phyloP scores from a whole-genome alignment of 1,139 yeast species.

The Taiozyma onychis region DNA sequence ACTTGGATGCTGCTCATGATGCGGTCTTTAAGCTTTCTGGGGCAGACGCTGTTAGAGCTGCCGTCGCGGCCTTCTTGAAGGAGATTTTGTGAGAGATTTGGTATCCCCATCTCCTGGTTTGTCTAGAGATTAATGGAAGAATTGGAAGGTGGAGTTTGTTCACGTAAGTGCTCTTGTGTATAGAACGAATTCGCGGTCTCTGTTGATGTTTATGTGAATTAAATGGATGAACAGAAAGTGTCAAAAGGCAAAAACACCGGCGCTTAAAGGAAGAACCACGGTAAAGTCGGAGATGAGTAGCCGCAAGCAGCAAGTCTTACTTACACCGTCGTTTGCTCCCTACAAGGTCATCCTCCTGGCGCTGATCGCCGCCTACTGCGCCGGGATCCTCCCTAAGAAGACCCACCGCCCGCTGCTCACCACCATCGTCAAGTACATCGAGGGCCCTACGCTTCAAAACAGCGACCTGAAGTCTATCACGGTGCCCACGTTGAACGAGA shows the following conservation, averaged over 20 bases:
- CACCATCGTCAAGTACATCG: constrained; percentile 31
- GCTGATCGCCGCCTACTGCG: constrained; percentile 33
- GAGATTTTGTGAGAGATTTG: background rate
- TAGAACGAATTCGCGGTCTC: background rate
- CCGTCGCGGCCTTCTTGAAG: background rate
- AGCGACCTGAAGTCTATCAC: constrained; percentile 6
- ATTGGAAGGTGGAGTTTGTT: no score
- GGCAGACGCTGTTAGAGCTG: background rate
- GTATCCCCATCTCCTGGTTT: no score
- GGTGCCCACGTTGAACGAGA: constrained; percentile 19
- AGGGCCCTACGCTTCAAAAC: constrained; percentile 18
- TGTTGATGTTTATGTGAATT: background rate
- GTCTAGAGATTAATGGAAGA: no score
- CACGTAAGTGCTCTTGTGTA: background rate
- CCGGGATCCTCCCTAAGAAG: constrained; percentile 29
- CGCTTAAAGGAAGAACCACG: background rate
- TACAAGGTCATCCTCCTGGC: constrained; percentile 33
- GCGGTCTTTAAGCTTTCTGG: background rate
- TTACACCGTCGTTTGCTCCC: constrained; percentile 32
- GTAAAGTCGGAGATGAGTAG: background rate
- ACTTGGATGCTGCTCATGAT: background rate
- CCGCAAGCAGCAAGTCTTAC: constrained; percentile 7
- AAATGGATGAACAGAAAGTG: background rate
- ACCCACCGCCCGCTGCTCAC: constrained; percentile 31
- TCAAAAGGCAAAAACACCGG: background rate